These are phyloP conservation scores for Populus hybrid DNA, from an alignment of 441 rosid species.

Conservation along the genomic window DNA sequence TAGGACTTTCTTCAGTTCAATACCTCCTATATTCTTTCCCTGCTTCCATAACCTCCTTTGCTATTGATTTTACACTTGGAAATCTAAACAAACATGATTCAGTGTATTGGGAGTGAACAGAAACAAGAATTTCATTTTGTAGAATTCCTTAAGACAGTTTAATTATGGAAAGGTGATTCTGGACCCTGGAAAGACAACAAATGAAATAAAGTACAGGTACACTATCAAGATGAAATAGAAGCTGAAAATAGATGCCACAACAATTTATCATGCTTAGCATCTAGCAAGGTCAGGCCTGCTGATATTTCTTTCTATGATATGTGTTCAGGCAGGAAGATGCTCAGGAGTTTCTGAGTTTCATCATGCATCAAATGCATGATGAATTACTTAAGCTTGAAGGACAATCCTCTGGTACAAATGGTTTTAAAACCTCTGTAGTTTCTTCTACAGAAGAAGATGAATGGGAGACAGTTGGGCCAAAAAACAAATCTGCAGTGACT, in stretches of 20 bases:
- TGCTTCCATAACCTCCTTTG: background rate
- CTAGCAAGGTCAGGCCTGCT: background rate
- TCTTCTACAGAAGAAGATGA: conserved; percentile 81
- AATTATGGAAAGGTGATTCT: background rate
- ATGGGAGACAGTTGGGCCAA: conserved; percentile 99
- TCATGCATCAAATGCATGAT: conserved; percentile 91
- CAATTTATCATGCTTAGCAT: background rate
- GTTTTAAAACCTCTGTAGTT: conserved; percentile 44
- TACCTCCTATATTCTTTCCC: background rate
- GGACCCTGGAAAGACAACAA: background rate
- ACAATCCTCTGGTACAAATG: conserved; percentile 29
- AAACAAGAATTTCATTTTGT: background rate
- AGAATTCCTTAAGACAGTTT: background rate
- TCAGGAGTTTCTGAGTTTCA: conserved; percentile 88
- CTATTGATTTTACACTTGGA: background rate
- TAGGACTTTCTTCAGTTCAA: background rate
- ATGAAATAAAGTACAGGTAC: background rate
- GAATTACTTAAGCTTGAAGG: conserved; percentile 79
- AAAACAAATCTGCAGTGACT: conserved; percentile 90
- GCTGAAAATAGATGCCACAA: background rate
- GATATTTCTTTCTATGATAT: conserved; percentile 10
- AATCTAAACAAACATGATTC: background rate
- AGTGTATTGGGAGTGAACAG: background rate
- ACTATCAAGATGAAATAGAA: background rate
- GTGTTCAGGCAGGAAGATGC: conserved; percentile 95